Percentiles rank a stretch among this genome's conserved stretches.
Conservation (phyloP, 805 yeast species). For the Debaryomyces tyrocola region DNA sequence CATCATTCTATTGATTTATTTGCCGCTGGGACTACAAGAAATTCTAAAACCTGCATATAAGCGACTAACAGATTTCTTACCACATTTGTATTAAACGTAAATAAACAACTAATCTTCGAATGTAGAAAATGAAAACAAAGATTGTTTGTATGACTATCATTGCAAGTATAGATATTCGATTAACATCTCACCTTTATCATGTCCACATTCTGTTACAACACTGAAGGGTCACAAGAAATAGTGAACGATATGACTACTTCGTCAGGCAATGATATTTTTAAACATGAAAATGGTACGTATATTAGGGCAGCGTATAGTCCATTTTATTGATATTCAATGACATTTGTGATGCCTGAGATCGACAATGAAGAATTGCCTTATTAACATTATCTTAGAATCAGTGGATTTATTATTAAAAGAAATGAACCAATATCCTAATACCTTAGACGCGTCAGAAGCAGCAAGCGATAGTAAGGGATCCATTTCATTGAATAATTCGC, state of each 20-base stretch:
- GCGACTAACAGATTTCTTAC: not conserved
- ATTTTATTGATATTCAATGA: no score
- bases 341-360: no score
- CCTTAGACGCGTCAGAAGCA: not conserved
- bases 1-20: no score
- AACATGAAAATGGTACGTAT: slow-evolving; percentile 29
- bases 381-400: slow-evolving; percentile 24
- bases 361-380: no score
- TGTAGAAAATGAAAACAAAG: not conserved
- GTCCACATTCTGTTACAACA: not conserved
- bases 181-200: not conserved
- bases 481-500: slow-evolving; percentile 22
- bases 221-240: slow-evolving; percentile 7
- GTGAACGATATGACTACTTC: not conserved
- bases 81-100: not conserved
- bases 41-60: not conserved
- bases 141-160: not conserved
- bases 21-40: no score
- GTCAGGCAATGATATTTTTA: slow-evolving; percentile 17
- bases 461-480: not conserved
- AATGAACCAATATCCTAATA: slow-evolving; percentile 16
- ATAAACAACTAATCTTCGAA: not conserved
- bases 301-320: not conserved
- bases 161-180: not conserved
- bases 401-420: slow-evolving; percentile 30